Percentiles rank a stretch among this genome's conserved stretches.
phyloP scores from a whole-genome alignment of 2,329 filamentous ascomycete species.

The Botryotinia narcissicola region DNA sequence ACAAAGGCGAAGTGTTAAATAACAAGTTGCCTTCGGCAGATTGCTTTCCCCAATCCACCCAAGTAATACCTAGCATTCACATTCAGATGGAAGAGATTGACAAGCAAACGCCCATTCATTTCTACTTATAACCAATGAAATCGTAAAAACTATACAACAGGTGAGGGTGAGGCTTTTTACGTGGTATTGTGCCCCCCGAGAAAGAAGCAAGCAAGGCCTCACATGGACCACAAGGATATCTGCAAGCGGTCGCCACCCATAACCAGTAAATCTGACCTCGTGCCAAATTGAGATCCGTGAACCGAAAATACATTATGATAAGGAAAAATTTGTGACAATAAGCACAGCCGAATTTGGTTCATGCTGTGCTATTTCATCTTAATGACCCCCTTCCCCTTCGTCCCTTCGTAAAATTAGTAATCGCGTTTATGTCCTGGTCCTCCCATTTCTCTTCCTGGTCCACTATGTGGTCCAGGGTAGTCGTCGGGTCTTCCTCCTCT shows the following conservation, averaged over 20 bases:
- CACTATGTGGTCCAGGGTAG: slow-evolving; percentile 32
- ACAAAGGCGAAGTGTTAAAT: slow-evolving; percentile 26
- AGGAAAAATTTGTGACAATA: slow-evolving; percentile 21
- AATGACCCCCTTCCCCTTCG: slow-evolving; percentile 14
- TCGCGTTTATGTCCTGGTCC: slow-evolving; percentile 20
- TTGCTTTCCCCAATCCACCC: slow-evolving; percentile 15
- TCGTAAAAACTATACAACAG: slow-evolving; percentile 28
- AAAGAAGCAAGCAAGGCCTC: slow-evolving; percentile 26
- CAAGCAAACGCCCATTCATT: slow-evolving; percentile 31
- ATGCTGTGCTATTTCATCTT: slow-evolving; percentile 20
- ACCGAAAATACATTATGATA: slow-evolving; percentile 24
- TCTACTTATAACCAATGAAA: slow-evolving; percentile 28
- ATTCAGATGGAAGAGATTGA: slow-evolving; percentile 24
- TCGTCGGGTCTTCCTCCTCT: slow-evolving; percentile 37
- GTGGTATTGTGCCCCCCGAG: slow-evolving; percentile 27
- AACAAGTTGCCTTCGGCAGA: slow-evolving; percentile 22
- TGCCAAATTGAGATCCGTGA: slow-evolving; percentile 22
- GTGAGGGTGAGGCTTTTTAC: slow-evolving; percentile 24
- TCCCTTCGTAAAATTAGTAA: slow-evolving; percentile 18
- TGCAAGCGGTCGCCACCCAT: slow-evolving; percentile 23
- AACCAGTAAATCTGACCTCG: slow-evolving; percentile 27
- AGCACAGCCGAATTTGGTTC: slow-evolving; percentile 14
- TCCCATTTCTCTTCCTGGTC: slow-evolving; percentile 33
- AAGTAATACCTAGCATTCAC: slow-evolving; percentile 21
- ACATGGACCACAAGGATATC: slow-evolving; percentile 24